A percentile compares a stretch with the other conserved stretches of the same genome.
Evolutionary conservation across 257 asterid species (phyloP).

Genomic region (Plantago ovata): DNA sequence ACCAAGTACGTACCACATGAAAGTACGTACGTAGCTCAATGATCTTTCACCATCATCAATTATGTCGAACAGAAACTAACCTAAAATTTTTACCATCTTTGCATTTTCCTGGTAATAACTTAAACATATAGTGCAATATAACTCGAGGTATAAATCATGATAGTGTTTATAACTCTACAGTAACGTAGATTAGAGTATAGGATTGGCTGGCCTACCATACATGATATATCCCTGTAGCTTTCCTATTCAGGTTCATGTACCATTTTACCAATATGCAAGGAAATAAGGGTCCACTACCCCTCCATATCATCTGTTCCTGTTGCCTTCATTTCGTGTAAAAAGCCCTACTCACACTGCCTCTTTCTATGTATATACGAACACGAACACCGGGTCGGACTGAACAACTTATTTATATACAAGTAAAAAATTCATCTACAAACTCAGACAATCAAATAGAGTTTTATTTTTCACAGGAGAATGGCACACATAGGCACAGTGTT

Average conservation of each 20-base stretch:
- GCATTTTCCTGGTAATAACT: neutral
- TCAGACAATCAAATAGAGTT: too few species aligned
- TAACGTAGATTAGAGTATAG: slow-evolving; percentile 2
- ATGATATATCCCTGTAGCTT: slow-evolving; percentile 10
- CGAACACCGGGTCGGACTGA: too few species aligned
- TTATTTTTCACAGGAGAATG: too few species aligned
- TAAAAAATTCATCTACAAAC: too few species aligned
- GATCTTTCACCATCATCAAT: too few species aligned
- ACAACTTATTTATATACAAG: too few species aligned
- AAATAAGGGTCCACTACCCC: slow-evolving; percentile 24
- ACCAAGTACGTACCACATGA: too few species aligned
- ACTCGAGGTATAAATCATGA: neutral
- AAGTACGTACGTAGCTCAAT: too few species aligned
- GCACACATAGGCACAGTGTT: neutral
- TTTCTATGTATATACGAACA: neutral
- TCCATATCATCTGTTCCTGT: slow-evolving; percentile 22
- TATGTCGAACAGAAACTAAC: too few species aligned
- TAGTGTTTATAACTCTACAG: neutral
- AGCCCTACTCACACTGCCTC: neutral
- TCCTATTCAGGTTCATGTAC: slow-evolving; percentile 7
- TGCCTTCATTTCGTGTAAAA: slow-evolving; percentile 16
- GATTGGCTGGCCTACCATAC: slow-evolving; percentile 24
- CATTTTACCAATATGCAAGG: slow-evolving; percentile 4
- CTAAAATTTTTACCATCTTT: neutral
- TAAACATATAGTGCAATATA: neutral